Conservation (phyloP, 2,329 filamentous ascomycete genomes). For the Arthrobotrys iridis region DNA sequence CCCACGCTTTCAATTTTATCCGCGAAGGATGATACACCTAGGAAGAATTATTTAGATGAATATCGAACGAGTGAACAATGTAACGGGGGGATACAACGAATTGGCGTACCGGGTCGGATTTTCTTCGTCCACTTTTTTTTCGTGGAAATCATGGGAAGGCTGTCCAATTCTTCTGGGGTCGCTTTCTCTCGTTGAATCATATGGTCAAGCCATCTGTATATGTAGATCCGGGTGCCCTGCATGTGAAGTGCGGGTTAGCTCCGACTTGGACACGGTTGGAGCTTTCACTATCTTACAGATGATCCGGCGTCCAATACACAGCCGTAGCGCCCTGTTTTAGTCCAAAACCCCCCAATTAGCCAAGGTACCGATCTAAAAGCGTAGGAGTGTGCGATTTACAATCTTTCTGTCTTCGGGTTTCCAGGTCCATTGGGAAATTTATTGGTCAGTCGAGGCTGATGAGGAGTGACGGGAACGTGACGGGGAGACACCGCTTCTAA, state of each 20-base stretch:
- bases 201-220: slow-evolving; percentile 92
- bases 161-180: slow-evolving; percentile 70
- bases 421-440: background rate
- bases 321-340: slow-evolving; percentile 72
- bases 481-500: background rate
- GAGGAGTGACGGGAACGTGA: background rate
- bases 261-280: slow-evolving; percentile 41
- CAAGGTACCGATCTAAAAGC: background rate
- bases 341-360: background rate
- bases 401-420: slow-evolving; percentile 26
- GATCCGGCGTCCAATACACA: slow-evolving; percentile 97
- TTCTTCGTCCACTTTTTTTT: slow-evolving; percentile 92
- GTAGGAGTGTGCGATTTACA: background rate
- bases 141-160: slow-evolving; percentile 81
- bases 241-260: background rate
- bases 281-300: slow-evolving; percentile 68
- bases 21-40: slow-evolving; percentile 85
- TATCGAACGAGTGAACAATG: background rate
- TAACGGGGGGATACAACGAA: background rate
- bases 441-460: slow-evolving; percentile 15
- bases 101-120: slow-evolving; percentile 78
- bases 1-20: slow-evolving; percentile 79
- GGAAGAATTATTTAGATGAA: background rate
- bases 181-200: slow-evolving; percentile 72
- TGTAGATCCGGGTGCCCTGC: slow-evolving; percentile 84